Percentiles rank a stretch among this genome's conserved stretches.
Conservation (phyloP, 352 stramenopile species). For the Phytophthora aleatoria region DNA sequence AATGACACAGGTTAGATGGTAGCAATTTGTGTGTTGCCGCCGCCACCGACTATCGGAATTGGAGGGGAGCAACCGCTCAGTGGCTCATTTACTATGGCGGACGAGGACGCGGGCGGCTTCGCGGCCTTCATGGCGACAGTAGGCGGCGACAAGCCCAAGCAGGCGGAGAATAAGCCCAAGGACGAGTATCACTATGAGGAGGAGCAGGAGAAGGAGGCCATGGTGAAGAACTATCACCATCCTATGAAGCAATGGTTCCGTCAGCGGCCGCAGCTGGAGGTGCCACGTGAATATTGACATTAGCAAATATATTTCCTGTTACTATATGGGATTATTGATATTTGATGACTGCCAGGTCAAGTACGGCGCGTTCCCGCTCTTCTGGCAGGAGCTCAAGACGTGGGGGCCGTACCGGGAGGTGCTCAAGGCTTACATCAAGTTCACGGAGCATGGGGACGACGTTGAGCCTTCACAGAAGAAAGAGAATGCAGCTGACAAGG, state of each 20-base stretch:
- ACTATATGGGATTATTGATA: constrained; percentile 8
- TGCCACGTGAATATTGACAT: constrained; percentile 11
- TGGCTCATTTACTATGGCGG: constrained; percentile 46
- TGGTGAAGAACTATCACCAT: constrained; percentile 89
- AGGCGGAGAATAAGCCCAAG: constrained; percentile 11
- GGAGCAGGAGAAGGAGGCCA: constrained; percentile 84
- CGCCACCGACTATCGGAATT: constrained; percentile 6
- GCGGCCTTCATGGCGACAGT: constrained; percentile 77
- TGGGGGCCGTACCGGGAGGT: constrained; percentile 94
- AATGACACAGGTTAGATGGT: neutral
- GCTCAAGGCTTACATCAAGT: constrained; percentile 89
- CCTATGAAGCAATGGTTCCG: constrained; percentile 91
- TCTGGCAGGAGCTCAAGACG: constrained; percentile 96
- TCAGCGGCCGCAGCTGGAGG: constrained; percentile 56
- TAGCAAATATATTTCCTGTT: neutral
- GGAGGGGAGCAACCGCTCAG: constrained; percentile 2
- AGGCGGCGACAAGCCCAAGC: constrained; percentile 25
- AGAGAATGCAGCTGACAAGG: constrained; percentile 6
- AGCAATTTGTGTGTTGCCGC: neutral
- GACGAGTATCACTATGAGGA: constrained; percentile 87
- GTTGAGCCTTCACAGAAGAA: constrained; percentile 16
- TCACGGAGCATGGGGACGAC: constrained; percentile 57
- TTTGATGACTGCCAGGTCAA: constrained; percentile 46
- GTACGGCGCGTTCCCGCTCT: constrained; percentile 92
- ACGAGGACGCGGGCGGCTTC: constrained; percentile 53